These are phyloP conservation scores for Suillus ampliporus DNA, from an alignment of 768 basidiomycete genomes.

Conservation along the genomic window DNA sequence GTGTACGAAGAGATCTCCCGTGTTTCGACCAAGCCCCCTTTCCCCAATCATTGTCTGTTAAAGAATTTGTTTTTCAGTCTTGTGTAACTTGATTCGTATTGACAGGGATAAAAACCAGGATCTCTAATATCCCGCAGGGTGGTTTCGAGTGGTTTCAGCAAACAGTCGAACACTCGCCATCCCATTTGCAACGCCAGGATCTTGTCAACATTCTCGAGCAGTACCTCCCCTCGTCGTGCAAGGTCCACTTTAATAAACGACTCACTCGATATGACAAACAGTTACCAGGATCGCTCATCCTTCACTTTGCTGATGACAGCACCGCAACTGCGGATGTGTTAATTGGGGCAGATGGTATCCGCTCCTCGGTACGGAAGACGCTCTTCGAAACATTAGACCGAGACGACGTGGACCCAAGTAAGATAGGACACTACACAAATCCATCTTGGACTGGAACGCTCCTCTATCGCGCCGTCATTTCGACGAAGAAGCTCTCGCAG, in stretches of 20 bases:
- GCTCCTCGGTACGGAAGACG: slow-evolving; percentile 17
- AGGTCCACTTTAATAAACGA: slow-evolving; percentile 35
- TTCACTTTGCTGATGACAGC: slow-evolving; percentile 40
- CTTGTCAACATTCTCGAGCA: slow-evolving; percentile 32
- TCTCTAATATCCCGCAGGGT: slow-evolving; percentile 6
- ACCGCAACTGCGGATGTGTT: slow-evolving; percentile 43
- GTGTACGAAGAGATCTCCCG: slow-evolving; percentile 30
- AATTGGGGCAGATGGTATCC: slow-evolving; percentile 48
- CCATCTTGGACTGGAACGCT: slow-evolving; percentile 46
- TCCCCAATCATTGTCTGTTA: slow-evolving; percentile 7
- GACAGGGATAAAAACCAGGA: slow-evolving; percentile 8
- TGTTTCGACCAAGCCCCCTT: slow-evolving; percentile 21
- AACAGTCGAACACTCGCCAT: not conserved
- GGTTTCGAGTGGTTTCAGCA: slow-evolving; percentile 12
- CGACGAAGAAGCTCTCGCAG: slow-evolving; percentile 31
- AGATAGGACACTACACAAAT: slow-evolving; percentile 11
- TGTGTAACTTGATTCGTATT: not conserved
- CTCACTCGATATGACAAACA: slow-evolving; percentile 30
- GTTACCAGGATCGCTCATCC: slow-evolving; percentile 13
- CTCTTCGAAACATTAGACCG: slow-evolving; percentile 24
- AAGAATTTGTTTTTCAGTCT: not conserved
- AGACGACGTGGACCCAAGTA: slow-evolving; percentile 24
- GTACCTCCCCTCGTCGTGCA: slow-evolving; percentile 24
- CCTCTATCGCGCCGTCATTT: slow-evolving; percentile 44
- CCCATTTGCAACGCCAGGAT: slow-evolving; percentile 30